phyloP scores from a whole-genome alignment of 2,329 filamentous ascomycete species.

The Teratosphaeriaceae sp. region DNA sequence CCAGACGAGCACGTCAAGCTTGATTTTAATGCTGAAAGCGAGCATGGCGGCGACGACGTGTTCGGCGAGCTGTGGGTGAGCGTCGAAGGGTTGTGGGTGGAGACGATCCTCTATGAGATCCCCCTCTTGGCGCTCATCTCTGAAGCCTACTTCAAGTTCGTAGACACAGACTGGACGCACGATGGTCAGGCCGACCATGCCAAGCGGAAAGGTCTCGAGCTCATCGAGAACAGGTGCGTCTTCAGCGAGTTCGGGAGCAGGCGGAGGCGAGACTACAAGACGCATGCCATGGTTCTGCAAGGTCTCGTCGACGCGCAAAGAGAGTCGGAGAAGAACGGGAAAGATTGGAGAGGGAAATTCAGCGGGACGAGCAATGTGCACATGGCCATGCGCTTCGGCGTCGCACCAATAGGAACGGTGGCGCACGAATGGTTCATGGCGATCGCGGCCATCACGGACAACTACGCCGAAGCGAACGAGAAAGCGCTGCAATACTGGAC shows the following conservation, averaged over 20 bases:
- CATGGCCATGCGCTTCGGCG: slow-evolving; percentile 85
- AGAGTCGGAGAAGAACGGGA: slow-evolving; percentile 51
- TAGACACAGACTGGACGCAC: slow-evolving; percentile 88
- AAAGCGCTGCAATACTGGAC: slow-evolving; percentile 83
- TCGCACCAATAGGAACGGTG: slow-evolving; percentile 79
- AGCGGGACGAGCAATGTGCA: slow-evolving; percentile 95
- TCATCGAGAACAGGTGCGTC: slow-evolving; percentile 76
- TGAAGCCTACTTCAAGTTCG: slow-evolving; percentile 96
- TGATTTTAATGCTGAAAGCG: slow-evolving; percentile 51
- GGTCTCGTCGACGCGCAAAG: slow-evolving; percentile 75
- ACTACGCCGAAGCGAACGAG: slow-evolving; percentile 82
- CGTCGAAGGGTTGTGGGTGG: slow-evolving; percentile 79
- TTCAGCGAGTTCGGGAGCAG: slow-evolving; percentile 94
- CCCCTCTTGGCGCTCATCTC: slow-evolving; percentile 86
- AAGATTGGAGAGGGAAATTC: slow-evolving; percentile 64
- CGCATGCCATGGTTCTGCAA: slow-evolving; percentile 83
- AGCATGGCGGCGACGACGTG: slow-evolving; percentile 54
- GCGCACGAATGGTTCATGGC: slow-evolving; percentile 99
- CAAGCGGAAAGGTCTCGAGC: slow-evolving; percentile 67
- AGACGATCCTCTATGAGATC: slow-evolving; percentile 97
- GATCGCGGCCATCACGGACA: slow-evolving; percentile 79
- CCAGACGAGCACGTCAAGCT: slow-evolving; percentile 74
- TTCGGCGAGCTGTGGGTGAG: slow-evolving; percentile 69
- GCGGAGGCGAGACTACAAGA: slow-evolving; percentile 85
- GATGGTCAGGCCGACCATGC: slow-evolving; percentile 80